Base-by-base conservation (phyloP, 257 asterid genomes). In the Solanum rostratum region DNA sequence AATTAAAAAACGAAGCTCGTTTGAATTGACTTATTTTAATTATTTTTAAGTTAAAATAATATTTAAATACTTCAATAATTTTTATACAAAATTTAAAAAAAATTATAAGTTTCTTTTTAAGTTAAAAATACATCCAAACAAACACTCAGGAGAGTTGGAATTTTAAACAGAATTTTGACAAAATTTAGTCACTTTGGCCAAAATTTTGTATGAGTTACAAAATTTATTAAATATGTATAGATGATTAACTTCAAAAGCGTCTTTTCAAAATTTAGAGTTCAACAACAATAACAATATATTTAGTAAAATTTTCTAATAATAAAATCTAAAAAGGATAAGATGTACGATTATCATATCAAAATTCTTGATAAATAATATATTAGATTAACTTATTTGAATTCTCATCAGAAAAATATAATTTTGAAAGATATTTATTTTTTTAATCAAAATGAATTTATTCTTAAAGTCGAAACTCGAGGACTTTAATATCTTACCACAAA, bases 1-100 rank as follows among this genome's bases (percentile, higher is more conserved):
- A n/a, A n/a, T n/a, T n/a, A n/a, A 33, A 0, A 3, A 33, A 0
- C 0, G 5, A 3, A 33, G 37, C 4, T 4, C 3, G 37, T 2
- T 33, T 33, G 3, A 1, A 33, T 33, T 33, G 1, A 2, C 0
- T 33, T 33, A 33, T 33, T 33, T 33, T 33, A 33, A 33, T 3
- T 1, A 0, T 33, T 33, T 33, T 33, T 33, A 33, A 33, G 5
- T 33, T 3, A 33, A 33, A 3, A 33, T 33, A 33, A 3, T 33
- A 2, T 33, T 33, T 33, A 33, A 33, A 33, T 4, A 4, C 0
- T 3, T 33, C 0, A 33, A 33, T 33, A 33, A 33, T 33, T 3
- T 33, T 33, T 33, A 33, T 33, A 33, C 4, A 33, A 4, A 33
- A 33, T 33, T 4, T 3, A 33, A 5, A 33, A 33, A 33, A 2